A percentile compares a stretch with the other conserved stretches of the same genome.
Conservation (phyloP, 2,329 filamentous ascomycete genomes). For the Beauveria medogensis region DNA sequence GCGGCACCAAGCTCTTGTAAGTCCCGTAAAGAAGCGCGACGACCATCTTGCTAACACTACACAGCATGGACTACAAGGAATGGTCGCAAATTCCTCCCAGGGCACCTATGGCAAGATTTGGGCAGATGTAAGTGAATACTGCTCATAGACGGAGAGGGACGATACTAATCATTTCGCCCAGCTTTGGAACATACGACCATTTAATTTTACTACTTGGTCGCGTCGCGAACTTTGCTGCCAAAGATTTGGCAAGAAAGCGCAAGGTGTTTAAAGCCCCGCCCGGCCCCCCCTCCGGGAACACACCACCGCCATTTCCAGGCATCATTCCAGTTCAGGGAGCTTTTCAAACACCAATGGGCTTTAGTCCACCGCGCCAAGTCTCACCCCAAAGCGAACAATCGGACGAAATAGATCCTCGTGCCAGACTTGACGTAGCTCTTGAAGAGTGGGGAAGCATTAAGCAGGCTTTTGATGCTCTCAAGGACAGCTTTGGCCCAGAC, state of each 20-base stretch:
- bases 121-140: slow-evolving; percentile 55
- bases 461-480: slow-evolving; percentile 60
- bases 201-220: slow-evolving; percentile 74
- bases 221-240: slow-evolving; percentile 67
- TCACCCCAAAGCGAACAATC: slow-evolving; percentile 34
- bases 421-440: slow-evolving; percentile 60
- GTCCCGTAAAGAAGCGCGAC: slow-evolving; percentile 26
- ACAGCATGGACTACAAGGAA: slow-evolving; percentile 66
- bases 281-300: slow-evolving; percentile 21
- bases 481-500: slow-evolving; percentile 57
- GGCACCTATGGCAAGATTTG: slow-evolving; percentile 65
- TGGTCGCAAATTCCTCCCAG: slow-evolving; percentile 88
- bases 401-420: slow-evolving; percentile 52
- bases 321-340: slow-evolving; percentile 46
- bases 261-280: slow-evolving; percentile 37
- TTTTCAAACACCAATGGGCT: slow-evolving; percentile 45
- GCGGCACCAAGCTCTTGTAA: slow-evolving; percentile 78
- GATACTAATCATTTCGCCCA: slow-evolving; percentile 19
- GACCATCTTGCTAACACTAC: not conserved
- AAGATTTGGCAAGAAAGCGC: slow-evolving; percentile 71
- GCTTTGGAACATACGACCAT: slow-evolving; percentile 86
- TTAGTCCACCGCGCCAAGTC: slow-evolving; percentile 40
- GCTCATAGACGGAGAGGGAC: not conserved
- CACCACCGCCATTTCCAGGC: slow-evolving; percentile 40
- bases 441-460: slow-evolving; percentile 72